Base-by-base conservation (phyloP, 2,329 filamentous ascomycete species). In the Calonectria leucothoes region DNA sequence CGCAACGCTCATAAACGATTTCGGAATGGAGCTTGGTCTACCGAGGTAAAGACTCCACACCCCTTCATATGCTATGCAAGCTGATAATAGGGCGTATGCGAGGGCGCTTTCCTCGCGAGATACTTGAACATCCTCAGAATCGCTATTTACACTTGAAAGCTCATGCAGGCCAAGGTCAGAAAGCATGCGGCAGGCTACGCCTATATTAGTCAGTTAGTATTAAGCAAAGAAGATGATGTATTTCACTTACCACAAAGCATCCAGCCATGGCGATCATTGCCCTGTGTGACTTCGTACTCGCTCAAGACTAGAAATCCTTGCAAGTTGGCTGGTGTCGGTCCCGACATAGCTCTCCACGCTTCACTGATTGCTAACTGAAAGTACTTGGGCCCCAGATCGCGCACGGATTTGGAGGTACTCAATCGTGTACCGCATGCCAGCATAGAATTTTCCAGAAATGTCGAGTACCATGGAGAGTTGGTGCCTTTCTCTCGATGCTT, bases 141-240 rank as follows among this genome's bases (percentile, higher is more conserved):
- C 6, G 27, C 6, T 17, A 35, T 31, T 20, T 6, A 27, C 48
- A 51, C 59, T 66, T 65, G 68, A 49, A 20, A 71, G 55, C 33
- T 74, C 72, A 61, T 74, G 72, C 17, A 74, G 39, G 6, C 72
- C 72, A 65, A 74, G 72, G 37, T 74, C 72, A 7, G 72, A 71
- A 14, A 74, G 12, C 72, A 74, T 74, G 27, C 72, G 68, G 23
- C 68, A 74, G 14, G 64, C 68, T 15, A 74, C 72, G 11, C 72
- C 72, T 74, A 31, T 27, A 31, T 45, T n/a, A 35, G 20, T 69
- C 12, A 66, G 67, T 35, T 23, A 29, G 6, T 11, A 11, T 48
- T 27, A 6, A 49, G 5, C 1, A 23, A 25, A 20, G 3, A n/a
- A 17, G 25, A 10, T n/a, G 15, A 17, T 6, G 2, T n/a, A 29